A percentile compares a stretch with the other conserved stretches of the same genome.
phyloP scores from a whole-genome alignment of 1,284 basidiomycete genomes.

The Hypsizygus ulmarius region DNA sequence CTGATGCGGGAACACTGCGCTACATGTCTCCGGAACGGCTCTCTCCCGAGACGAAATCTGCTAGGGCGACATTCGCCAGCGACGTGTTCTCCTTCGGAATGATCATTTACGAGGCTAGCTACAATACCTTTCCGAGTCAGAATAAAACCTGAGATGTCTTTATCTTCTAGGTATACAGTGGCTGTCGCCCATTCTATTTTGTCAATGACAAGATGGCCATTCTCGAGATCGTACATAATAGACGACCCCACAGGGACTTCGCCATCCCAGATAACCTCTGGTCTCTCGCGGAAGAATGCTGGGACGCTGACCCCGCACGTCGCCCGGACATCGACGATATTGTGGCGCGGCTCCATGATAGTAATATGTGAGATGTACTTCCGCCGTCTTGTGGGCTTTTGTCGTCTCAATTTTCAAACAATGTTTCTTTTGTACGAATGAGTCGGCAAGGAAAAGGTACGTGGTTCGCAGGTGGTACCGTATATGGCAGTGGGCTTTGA shows the following conservation, averaged over 20 bases:
- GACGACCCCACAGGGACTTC: slow-evolving; percentile 15
- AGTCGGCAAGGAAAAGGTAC: slow-evolving; percentile 25
- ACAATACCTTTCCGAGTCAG: too few relatives aligned
- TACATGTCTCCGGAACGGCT: slow-evolving; percentile 29
- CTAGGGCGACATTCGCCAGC: slow-evolving; percentile 22
- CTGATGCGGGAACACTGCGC: slow-evolving; percentile 21
- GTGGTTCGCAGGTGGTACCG: slow-evolving; percentile 13
- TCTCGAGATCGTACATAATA: slow-evolving; percentile 14
- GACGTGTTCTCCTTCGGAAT: slow-evolving; percentile 28
- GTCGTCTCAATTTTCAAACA: slow-evolving; percentile 11
- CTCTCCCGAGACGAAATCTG: slow-evolving; percentile 12
- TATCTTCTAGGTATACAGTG: slow-evolving; percentile 19
- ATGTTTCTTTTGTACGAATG: slow-evolving; percentile 20
- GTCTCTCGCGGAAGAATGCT: slow-evolving; percentile 20
- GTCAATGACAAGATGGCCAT: slow-evolving; percentile 16
- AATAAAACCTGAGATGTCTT: not conserved
- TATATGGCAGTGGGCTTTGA: not conserved
- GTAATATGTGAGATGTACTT: slow-evolving; percentile 9
- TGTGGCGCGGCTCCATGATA: slow-evolving; percentile 4
- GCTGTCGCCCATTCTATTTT: slow-evolving; percentile 17
- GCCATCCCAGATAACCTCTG: slow-evolving; percentile 21
- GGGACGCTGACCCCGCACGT: slow-evolving; percentile 13
- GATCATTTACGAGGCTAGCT: slow-evolving; percentile 25
- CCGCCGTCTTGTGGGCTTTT: not conserved
- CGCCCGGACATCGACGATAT: slow-evolving; percentile 17